These are phyloP conservation scores for Tephrocybe rancida DNA, from an alignment of 768 basidiomycete genomes.

Conservation along the genomic window DNA sequence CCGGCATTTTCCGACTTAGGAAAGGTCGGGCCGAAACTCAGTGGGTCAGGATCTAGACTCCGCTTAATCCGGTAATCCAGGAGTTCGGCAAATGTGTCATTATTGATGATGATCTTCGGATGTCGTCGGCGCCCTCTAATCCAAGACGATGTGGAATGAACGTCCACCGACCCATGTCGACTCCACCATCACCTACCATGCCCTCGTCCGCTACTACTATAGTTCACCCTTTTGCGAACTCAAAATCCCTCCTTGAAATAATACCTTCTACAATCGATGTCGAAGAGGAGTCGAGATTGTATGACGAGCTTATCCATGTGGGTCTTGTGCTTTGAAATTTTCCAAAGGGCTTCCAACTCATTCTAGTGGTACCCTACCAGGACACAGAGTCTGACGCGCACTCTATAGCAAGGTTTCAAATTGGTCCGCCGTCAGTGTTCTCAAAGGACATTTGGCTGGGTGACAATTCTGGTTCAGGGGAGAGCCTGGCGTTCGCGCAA, in stretches of 20 bases:
- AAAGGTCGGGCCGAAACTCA: too few relatives aligned
- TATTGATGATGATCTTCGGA: too few relatives aligned
- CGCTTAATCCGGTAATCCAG: too few relatives aligned
- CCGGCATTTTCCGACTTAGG: too few relatives aligned
- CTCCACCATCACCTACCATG: not conserved
- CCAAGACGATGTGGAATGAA: too few relatives aligned
- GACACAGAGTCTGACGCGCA: slow-evolving; percentile 14
- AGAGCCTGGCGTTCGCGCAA: slow-evolving; percentile 58
- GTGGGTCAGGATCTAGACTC: too few relatives aligned
- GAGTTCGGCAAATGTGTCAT: too few relatives aligned
- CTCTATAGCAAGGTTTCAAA: slow-evolving; percentile 24
- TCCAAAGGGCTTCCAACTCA: too few relatives aligned
- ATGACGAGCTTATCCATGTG: slow-evolving; percentile 58
- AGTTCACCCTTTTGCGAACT: slow-evolving; percentile 47
- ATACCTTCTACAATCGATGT: slow-evolving; percentile 62
- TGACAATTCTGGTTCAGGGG: slow-evolving; percentile 58
- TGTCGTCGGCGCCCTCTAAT: too few relatives aligned
- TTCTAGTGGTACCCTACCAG: too few relatives aligned
- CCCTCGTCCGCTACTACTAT: slow-evolving; percentile 13
- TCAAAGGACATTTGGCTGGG: slow-evolving; percentile 73
- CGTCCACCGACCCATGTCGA: not conserved
- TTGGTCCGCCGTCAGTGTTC: slow-evolving; percentile 53
- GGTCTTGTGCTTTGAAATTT: not conserved
- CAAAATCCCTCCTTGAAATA: slow-evolving; percentile 52
- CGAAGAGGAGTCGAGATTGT: slow-evolving; percentile 67